phyloP scores from a whole-genome alignment of 2,329 filamentous ascomycete genomes.

The Thermoascus crustaceus region DNA sequence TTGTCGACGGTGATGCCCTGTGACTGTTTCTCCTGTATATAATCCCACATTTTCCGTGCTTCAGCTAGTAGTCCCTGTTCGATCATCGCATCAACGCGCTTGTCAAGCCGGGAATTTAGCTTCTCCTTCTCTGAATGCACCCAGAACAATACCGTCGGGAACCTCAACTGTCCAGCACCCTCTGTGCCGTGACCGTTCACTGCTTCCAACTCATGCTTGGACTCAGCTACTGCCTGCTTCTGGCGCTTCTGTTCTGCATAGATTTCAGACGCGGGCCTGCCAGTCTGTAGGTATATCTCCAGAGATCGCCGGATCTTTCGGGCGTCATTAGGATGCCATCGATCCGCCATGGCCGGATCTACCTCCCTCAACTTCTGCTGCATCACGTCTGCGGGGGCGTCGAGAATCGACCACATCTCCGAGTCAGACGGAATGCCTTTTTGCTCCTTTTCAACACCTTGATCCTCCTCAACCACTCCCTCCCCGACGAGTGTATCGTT shows the following conservation, averaged over 20 bases:
- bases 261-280: conserved; percentile 71
- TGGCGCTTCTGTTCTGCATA: conserved; percentile 65
- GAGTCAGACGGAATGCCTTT: conserved; percentile 15
- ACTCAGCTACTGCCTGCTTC: too few relatives aligned
- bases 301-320: conserved; percentile 85
- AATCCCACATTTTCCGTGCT: conserved; percentile 46
- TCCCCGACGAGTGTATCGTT: conserved; percentile 55
- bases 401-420: conserved; percentile 59
- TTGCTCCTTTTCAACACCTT: conserved; percentile 13
- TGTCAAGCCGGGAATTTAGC: conserved; percentile 63
- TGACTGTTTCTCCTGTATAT: conserved; percentile 37
- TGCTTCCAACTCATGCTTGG: too few relatives aligned
- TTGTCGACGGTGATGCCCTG: conserved; percentile 56
- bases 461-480: conserved; percentile 15
- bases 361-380: conserved; percentile 65
- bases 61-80: conserved; percentile 56
- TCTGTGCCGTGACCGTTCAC: too few relatives aligned
- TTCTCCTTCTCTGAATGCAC: conserved; percentile 64
- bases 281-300: conserved; percentile 80
- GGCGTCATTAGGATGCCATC: conserved; percentile 90
- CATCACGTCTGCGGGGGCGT: conserved; percentile 62
- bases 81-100: conserved; percentile 78
- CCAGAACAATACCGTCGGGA: conserved; percentile 70
- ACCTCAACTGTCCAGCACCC: conserved; percentile 40
- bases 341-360: conserved; percentile 79